Base-by-base conservation (phyloP, 169 alveolate genomes). In the Cryptosporidium sp. region DNA sequence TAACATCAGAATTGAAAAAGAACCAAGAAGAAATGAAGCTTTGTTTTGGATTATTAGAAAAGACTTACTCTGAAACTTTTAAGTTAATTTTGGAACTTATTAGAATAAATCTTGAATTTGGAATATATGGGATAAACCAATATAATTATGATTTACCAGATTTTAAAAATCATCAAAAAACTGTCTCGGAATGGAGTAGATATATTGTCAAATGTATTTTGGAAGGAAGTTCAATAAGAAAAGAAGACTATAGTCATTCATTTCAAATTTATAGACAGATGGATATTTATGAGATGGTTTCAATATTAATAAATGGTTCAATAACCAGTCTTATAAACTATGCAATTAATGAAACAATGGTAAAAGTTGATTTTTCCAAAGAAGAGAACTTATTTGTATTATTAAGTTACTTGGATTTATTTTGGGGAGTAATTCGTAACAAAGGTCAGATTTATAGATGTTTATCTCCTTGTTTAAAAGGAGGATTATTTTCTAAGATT, bases 391-490 rank as follows among this genome's bases (percentile, higher is more conserved):
- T 75, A 21, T 37, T 80, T 2, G 39, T 35, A 65, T 9, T 62
- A 1, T n/a, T 67, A 51, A 80, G 69, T 62, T 5, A 29, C 18
- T 18, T 80, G 26, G 89, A 80, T 62, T 44, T 80, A 2, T 26
- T 65, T 61, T 80, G 89, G 89, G 52, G 65, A 42, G 42, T 80
- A 44, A 14, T 80, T 42, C 61, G 51, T 23, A 60, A 80, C 33
- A 80, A 80, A 37, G 75, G 89, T 12, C 51, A 80, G 33, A 44
- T 80, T 44, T 80, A 80, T 48, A 37, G 35, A 26, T 62, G 56
- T 29, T 67, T 80, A 12, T 80, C 75, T 44, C 89, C 89, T 14
- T 37, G 89, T 62, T 62, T 80, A 39, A 80, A 26, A 65, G 67
- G 51, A 33, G 62, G 35, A 7, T 37, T 18, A 23, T 39, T n/a